Evolutionary conservation across 331 rosid genomes (phyloP).

Genomic region (Quercus tomentella): DNA sequence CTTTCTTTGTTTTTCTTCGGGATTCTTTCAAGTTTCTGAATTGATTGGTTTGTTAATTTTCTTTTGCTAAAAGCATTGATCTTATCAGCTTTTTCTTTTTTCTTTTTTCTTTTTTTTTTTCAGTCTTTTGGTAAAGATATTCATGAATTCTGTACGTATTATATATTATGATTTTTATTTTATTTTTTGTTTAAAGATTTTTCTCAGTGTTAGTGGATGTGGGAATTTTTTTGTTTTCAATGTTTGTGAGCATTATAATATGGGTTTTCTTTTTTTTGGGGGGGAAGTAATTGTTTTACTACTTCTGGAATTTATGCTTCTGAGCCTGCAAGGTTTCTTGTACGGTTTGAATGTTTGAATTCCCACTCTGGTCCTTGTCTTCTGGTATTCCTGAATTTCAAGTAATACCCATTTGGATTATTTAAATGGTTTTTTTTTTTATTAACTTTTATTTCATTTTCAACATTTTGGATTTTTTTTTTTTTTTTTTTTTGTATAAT

Average conservation of each 20-base stretch:
- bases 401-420: neutral
- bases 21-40: neutral
- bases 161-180: neutral
- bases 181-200: neutral
- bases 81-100: neutral
- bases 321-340: constrained; percentile 22
- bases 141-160: neutral
- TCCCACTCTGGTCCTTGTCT: constrained; percentile 16
- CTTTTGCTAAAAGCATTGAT: neutral
- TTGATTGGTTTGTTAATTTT: neutral
- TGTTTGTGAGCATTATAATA: neutral
- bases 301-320: constrained; percentile 24
- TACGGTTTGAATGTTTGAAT: constrained; percentile 23
- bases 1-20: neutral
- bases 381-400: constrained; percentile 5
- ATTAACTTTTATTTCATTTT: neutral
- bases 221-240: neutral
- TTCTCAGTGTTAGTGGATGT: neutral
- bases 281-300: neutral
- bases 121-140: neutral
- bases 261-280: neutral
- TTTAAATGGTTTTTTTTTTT: neutral
- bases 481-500: neutral
- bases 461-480: constrained; percentile 4
- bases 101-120: neutral